phyloP scores from a whole-genome alignment of 1,139 yeast species.

The Pneumocystis wakefieldiae region DNA sequence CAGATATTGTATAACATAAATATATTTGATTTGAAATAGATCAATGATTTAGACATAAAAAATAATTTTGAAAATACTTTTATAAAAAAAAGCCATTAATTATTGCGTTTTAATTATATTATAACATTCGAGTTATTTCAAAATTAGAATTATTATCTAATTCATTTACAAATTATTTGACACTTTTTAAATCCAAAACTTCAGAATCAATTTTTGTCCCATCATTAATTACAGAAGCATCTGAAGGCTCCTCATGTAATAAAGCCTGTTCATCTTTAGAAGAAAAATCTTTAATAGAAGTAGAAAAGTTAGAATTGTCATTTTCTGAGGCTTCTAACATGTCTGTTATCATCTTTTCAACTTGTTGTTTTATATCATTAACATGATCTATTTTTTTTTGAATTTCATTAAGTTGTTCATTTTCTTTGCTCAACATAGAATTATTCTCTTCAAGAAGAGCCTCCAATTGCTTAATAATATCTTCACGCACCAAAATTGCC shows the following conservation, averaged over 20 bases:
- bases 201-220: neutral
- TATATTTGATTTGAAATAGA: neutral
- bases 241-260: neutral
- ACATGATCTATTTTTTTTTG: constrained; percentile 29
- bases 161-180: neutral
- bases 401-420: constrained; percentile 31
- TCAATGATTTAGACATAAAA: neutral
- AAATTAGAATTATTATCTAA: neutral
- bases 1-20: no score
- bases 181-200: neutral
- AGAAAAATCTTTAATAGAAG: neutral
- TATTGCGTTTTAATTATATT: neutral
- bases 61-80: neutral
- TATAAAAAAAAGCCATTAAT: neutral
- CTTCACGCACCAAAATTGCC: constrained; percentile 29
- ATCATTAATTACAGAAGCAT: neutral
- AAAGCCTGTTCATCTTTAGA: neutral
- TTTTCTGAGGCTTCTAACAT: neutral
- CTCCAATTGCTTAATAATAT: constrained; percentile 32
- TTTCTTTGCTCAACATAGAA: constrained; percentile 35
- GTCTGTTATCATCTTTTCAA: constrained; percentile 30
- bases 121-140: neutral
- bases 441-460: constrained; percentile 30
- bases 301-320: neutral
- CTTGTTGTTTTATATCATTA: constrained; percentile 32